Evolutionary conservation across 768 basidiomycete species (phyloP), one percentile per base, ranked within the genome.

Genomic region (Wakefieldia striispora): DNA sequence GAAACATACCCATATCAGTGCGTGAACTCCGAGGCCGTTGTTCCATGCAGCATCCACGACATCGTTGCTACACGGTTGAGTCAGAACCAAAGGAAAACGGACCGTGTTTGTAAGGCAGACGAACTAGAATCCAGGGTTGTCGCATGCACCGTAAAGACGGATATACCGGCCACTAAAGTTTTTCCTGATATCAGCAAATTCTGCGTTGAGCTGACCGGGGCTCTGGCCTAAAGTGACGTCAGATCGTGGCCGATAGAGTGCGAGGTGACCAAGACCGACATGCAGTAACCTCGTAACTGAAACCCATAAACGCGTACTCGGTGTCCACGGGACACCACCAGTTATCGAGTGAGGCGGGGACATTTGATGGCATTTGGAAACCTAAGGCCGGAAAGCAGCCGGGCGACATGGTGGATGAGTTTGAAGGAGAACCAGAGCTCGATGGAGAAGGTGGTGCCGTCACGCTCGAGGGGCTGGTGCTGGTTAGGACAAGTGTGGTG

Each of bases 281-380:
- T 11, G 70, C 73, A 36, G 82, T 78, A 20, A 89, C 74, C 58
- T 86, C 86, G 56, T 90, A 90, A 62, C 84, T 84, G 66, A 90
- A 84, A 0, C 86, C 88, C 43, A 89, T 67, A 61, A 90, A 90
- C 0, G 79, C 88, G 56, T 87, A 88, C 62, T 91, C 88, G 0
- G 77, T 80, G 46, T 69, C 66, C 33, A 69, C 62, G 47, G 77
- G 63, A 61, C 88, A 91, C 88, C 86, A 84, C 83, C 83, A 84
- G 44, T 72, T 70, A 10, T 68, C 66, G 31, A 73, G 48, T 2
- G 76, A 75, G 1, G 62, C 48, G 0, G 84, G 84, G 9, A 77
- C 60, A 2, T 59, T 40, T 1, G 64, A 58, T 3, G 86, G 87
- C 80, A 81, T 86, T 10, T 56, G 62, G 57, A 86, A 87, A 2